Conservation (phyloP, 345 rosid genomes). For the Linum tenue region DNA sequence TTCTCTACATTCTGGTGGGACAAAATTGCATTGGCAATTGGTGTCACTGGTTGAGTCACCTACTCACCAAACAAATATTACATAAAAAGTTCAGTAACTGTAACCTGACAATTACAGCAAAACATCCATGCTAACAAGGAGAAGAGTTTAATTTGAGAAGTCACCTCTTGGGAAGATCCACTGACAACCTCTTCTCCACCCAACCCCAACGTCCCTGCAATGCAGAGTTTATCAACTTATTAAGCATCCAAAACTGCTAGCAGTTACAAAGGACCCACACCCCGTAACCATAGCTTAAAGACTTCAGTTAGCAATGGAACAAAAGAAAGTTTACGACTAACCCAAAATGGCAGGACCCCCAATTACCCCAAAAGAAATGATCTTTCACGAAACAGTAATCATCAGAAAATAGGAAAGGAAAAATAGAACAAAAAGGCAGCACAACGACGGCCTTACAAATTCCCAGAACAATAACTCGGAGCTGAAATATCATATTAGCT, state of each 20-base stretch:
- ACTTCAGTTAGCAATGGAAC: no score
- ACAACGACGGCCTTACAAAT: neutral
- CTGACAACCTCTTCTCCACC: conserved; percentile 30
- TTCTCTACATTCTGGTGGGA: conserved; percentile 25
- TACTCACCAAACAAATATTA: conserved; percentile 11
- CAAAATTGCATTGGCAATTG: conserved; percentile 24
- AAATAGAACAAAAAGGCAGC: neutral
- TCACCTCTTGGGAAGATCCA: conserved; percentile 58
- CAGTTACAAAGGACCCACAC: neutral
- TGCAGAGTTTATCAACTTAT: neutral
- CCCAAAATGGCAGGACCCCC: neutral
- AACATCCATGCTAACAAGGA: neutral
- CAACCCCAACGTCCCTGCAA: conserved; percentile 37
- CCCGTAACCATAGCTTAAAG: neutral
- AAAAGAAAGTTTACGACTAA: neutral
- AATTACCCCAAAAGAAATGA: neutral
- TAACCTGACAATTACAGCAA: neutral
- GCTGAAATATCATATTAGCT: no score
- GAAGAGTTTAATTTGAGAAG: no score
- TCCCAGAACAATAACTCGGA: neutral
- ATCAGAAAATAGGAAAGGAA: neutral
- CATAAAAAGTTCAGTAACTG: neutral
- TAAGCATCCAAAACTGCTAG: conserved; percentile 2
- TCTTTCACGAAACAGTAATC: neutral
- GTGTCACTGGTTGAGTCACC: conserved; percentile 48